Conservation (phyloP, 1,139 yeast species). For the Nadsonia starkeyi-henricii region DNA sequence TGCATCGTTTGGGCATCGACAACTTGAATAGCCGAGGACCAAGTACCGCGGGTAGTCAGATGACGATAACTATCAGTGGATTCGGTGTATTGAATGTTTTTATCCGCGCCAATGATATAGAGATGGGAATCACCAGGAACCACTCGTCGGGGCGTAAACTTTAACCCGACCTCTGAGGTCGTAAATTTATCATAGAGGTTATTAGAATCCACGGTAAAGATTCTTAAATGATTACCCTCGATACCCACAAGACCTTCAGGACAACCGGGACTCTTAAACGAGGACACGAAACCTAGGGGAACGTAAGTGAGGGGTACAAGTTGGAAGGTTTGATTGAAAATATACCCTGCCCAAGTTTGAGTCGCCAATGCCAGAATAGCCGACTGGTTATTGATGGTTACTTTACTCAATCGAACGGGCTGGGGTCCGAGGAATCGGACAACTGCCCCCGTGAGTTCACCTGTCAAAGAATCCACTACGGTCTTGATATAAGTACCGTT, state of each 20-base stretch:
- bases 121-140: constrained; percentile 17
- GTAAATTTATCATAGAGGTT: constrained; percentile 35
- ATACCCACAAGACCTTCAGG: constrained; percentile 51
- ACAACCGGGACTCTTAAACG: constrained; percentile 53
- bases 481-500: constrained; percentile 71
- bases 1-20: constrained; percentile 28
- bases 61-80: not conserved
- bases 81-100: constrained; percentile 15
- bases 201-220: constrained; percentile 40
- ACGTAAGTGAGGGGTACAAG: constrained; percentile 23
- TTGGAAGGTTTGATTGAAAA: constrained; percentile 16
- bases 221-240: constrained; percentile 36
- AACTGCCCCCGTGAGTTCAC: constrained; percentile 52
- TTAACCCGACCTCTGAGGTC: constrained; percentile 30
- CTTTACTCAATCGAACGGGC: constrained; percentile 39
- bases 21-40: constrained; percentile 45
- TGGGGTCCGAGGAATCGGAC: constrained; percentile 63
- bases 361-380: constrained; percentile 27
- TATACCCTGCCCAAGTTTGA: constrained; percentile 30
- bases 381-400: constrained; percentile 15
- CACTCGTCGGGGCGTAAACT: constrained; percentile 42
- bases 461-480: constrained; percentile 42
- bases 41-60: constrained; percentile 15
- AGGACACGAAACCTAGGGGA: constrained; percentile 28
- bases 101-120: constrained; percentile 38